A percentile compares a stretch with the other conserved stretches of the same genome.
phyloP scores from a whole-genome alignment of 2,329 filamentous ascomycete genomes.

The Cladosporium oxysporum region DNA sequence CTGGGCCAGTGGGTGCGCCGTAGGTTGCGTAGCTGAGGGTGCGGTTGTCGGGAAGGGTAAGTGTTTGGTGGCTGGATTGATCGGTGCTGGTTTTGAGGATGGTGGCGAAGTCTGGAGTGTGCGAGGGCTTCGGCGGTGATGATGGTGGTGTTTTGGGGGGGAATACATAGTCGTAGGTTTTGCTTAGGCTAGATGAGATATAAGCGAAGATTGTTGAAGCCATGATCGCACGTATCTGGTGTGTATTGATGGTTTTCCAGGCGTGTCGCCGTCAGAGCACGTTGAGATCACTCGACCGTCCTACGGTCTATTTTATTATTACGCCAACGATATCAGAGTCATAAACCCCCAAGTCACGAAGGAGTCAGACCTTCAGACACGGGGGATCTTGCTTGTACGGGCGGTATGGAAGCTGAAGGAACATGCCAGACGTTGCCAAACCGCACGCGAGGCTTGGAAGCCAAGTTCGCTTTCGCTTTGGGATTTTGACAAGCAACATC shows the following conservation, averaged over 20 bases:
- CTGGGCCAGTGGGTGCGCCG: conserved; percentile 37
- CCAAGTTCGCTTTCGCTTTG: not conserved
- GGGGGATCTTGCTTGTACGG: not conserved
- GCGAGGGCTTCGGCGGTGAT: not conserved
- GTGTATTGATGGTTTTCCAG: not conserved
- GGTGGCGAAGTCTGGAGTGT: not conserved
- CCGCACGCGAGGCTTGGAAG: not conserved
- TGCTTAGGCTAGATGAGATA: not conserved
- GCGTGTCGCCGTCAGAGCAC: not conserved
- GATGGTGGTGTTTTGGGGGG: not conserved
- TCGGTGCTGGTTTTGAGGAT: not conserved
- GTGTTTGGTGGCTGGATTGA: not conserved
- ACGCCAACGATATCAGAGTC: not conserved
- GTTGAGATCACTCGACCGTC: not conserved
- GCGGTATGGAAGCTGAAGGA: not conserved
- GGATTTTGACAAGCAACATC: too few species aligned
- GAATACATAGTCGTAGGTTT: not conserved
- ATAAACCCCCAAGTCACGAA: not conserved
- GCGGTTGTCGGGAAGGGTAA: conserved; percentile 37
- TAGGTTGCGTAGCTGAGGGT: conserved; percentile 49
- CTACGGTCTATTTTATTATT: not conserved
- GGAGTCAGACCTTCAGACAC: not conserved
- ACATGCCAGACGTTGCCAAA: not conserved
- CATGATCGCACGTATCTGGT: not conserved
- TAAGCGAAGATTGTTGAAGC: not conserved